Evolutionary conservation across 148 eudicot species (phyloP), one percentile per base, ranked within the genome.

Genomic region (Simmondsia chinensis): DNA sequence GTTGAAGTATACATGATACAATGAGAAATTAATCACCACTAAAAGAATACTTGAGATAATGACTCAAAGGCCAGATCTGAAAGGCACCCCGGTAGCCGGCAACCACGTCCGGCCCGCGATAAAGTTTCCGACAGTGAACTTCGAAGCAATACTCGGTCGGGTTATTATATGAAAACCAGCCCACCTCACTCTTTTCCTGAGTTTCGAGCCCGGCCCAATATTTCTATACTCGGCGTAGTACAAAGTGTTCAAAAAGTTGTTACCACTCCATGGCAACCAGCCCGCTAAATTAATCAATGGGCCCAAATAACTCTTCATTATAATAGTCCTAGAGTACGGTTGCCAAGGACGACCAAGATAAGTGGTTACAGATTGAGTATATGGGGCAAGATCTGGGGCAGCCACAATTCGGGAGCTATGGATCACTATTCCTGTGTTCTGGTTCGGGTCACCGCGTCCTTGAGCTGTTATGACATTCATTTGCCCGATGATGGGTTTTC

Each of bases 321-420:
- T 44, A 1, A 85, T 48, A 6, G 86, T 77, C 21, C 86, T 24
- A 0, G 95, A 75, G 28, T 67, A 68, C n/a, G 50, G 47, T 35
- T 63, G 63, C 95, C 95, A 85, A 0, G 95, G 91, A 20, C 95
- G 77, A 2, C 91, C 95, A 44, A 85, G 43, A 43, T 64, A 81
- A 0, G 86, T 81, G 2, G 3, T 14, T 12, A 52, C 54, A 3
- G 68, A 39, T 9, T 39, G 21, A 0, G 61, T 26, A 18, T 44
- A 47, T 0, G 73, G 56, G 2, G 0, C 5, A n/a, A 82, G 75
- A 41, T 82, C 93, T 13, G 50, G 33, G 3, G 71, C 77, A n/a
- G 89, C 65, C 61, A 50, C 39, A 38, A 82, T 64, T 25, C 69
- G 64, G 0, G 63, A 73, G 33, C 65, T 63, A 15, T 80, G 88